Base-by-base conservation (phyloP, 345 rosid genomes). In the Aethionema arabicum region DNA sequence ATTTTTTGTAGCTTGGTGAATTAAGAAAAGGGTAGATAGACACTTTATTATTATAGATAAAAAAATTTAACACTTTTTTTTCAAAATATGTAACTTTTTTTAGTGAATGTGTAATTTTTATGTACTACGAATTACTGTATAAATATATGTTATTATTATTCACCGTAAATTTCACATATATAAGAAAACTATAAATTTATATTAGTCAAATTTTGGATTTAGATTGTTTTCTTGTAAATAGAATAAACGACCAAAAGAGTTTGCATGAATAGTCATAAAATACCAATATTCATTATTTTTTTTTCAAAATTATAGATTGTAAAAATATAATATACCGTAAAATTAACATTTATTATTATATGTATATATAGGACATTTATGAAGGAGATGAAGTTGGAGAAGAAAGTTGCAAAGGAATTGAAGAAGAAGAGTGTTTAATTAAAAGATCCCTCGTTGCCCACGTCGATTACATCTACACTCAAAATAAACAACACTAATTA, bases 391-490 rank as follows among this genome's bases (percentile, higher is more conserved):
- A 42, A 0, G 73, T 38, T 29, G 70, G 41, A 14, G 83, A 75
- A 9, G 79, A 63, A 11, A 54, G 68, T 51, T 81, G 85, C 55
- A 77, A 75, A 0, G 85, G 82, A 56, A 47, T 69, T 13, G 83
- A 56, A 33, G 83, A 77, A 75, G 85, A 83, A 46, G 88, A 83
- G 45, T 81, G 85, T 74, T 68, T 83, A 65, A 74, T 59, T 36
- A 76, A 77, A 50, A 72, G 78, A 66, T 62, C 74, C 10, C 78
- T 80, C 43, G 82, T 60, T 29, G 83, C 76, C 65, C 85, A 78
- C 62, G 36, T 71, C 12, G 87, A 78, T 59, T 78, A 83, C 45
- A 78, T 83, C 37, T 80, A 80, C 63, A 80, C 87, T 11, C 87
- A 76, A 47, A 62, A 74, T 13, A 68, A 52, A 46, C 67, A 70